Evolutionary conservation across 768 basidiomycete genomes (phyloP), one percentile per base, ranked within the genome.

Genomic region (Cubamyces lactineus): DNA sequence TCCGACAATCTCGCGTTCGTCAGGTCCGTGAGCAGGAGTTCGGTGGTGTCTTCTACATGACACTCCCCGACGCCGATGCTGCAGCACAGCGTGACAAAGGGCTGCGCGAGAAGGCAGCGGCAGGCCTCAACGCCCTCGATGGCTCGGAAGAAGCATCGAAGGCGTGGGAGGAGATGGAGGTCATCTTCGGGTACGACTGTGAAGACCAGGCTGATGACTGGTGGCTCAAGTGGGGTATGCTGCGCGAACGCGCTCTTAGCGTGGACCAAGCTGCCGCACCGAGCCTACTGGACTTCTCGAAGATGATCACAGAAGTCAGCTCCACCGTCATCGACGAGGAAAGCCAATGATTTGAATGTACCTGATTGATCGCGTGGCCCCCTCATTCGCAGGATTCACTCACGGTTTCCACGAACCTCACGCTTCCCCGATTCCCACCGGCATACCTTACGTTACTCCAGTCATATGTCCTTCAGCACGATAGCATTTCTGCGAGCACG

Each of bases 121-220:
- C 54, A 41, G 68, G 72, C 16, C 56, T 43, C 50, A 66, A 69
- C 53, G 69, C 64, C 26, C 54, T 69, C n/a, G 57, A 63, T 5
- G 61, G 60, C 56, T 63, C 59, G 24, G 63, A 57, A 21, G 69
- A 67, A 9, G 68, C 64, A 28, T 69, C 67, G 53, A 51, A 53
- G 24, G 61, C 52, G 28, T 73, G 75, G 71, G 73, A 74, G 39
- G 71, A 70, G 46, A 69, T 73, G 38, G 58, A 66, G 24, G 68
- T 70, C 46, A 48, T 74, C 21, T 76, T 72, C 47, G 70, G 68
- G 13, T 77, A 76, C 56, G 72, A 76, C 57, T 72, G 73, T 23
- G 73, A 75, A 62, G 75, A 76, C 49, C 70, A 71, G 55, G 74
- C 73, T 30, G 75, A 75, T 40, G 70, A 75, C 57, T 76, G 75